Evolutionary conservation across 257 asterid species (phyloP).

Genomic region (Jacaranda copaia): DNA sequence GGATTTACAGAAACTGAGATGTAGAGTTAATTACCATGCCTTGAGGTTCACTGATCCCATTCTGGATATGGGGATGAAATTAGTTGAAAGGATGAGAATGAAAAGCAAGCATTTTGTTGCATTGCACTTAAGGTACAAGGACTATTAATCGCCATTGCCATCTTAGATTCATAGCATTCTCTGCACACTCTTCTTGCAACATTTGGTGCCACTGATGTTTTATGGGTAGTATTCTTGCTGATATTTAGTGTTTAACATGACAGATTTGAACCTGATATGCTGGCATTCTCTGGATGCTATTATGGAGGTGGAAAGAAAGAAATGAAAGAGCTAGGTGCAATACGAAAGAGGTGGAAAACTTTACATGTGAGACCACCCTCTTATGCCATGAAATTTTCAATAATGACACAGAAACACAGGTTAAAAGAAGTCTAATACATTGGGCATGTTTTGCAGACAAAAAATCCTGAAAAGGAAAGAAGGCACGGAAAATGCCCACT

Average conservation of each 20-base stretch:
- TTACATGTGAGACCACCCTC: conserved; percentile 57
- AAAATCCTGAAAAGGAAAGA: conserved; percentile 66
- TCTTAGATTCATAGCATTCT: neutral
- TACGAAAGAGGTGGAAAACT: conserved; percentile 76
- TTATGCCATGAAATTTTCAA: neutral
- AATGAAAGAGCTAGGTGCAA: conserved; percentile 52
- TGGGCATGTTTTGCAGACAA: conserved; percentile 48
- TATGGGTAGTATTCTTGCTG: too few relatives aligned
- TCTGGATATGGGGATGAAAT: conserved; percentile 62
- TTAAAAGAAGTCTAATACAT: neutral
- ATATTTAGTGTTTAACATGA: neutral
- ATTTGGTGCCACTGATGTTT: too few relatives aligned
- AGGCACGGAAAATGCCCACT: conserved; percentile 79
- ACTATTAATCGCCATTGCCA: neutral
- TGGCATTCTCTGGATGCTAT: conserved; percentile 85
- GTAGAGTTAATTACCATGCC: conserved; percentile 80
- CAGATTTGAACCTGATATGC: conserved; percentile 89
- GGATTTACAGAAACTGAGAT: conserved; percentile 76
- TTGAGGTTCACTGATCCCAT: conserved; percentile 72
- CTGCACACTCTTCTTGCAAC: too few relatives aligned
- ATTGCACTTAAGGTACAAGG: conserved; percentile 68
- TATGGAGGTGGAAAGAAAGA: conserved; percentile 79
- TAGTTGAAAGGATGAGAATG: conserved; percentile 67
- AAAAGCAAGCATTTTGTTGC: conserved; percentile 68
- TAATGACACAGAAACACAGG: neutral